Conservation (phyloP, 352 stramenopile genomes). For the Globisporangium carolinianum region DNA sequence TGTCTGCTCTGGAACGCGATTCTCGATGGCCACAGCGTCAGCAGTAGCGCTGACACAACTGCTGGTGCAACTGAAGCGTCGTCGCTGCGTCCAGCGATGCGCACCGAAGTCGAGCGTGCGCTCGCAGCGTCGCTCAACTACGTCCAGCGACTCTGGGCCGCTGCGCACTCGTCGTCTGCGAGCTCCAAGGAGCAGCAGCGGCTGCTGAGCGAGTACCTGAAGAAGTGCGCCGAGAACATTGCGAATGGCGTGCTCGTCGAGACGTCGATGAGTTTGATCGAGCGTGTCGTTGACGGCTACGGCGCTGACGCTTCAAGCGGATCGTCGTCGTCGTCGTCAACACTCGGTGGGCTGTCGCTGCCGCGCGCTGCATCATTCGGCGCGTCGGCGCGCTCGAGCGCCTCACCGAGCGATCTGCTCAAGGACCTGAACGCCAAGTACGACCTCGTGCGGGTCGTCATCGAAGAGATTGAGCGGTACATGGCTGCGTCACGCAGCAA, state of each 20-base stretch:
- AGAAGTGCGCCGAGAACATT: constrained; percentile 71
- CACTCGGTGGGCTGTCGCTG: constrained; percentile 21
- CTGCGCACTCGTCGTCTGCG: constrained; percentile 34
- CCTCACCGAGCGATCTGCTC: constrained; percentile 45
- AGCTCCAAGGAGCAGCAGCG: constrained; percentile 55
- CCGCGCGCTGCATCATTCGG: constrained; percentile 17
- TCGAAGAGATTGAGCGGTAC: constrained; percentile 47
- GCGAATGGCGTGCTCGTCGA: constrained; percentile 42
- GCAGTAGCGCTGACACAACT: constrained; percentile 1
- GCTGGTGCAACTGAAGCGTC: not conserved
- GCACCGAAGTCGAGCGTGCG: constrained; percentile 41
- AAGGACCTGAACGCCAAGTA: constrained; percentile 64
- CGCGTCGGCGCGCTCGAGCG: constrained; percentile 9
- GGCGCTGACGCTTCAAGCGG: constrained; percentile 16
- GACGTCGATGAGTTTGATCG: constrained; percentile 73
- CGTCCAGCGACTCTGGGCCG: constrained; percentile 58
- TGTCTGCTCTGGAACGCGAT: constrained; percentile 79
- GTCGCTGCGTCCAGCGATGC: constrained; percentile 26
- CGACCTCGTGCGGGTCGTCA: constrained; percentile 48
- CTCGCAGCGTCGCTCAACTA: constrained; percentile 70
- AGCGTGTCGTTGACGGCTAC: constrained; percentile 51
- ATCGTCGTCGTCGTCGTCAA: constrained; percentile 25
- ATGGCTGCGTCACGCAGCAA: constrained; percentile 10
- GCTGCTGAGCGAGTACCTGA: constrained; percentile 61
- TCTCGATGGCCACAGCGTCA: constrained; percentile 25